phyloP scores from a whole-genome alignment of 2,329 filamentous ascomycete species.

The Aureobasidium mangrovei region DNA sequence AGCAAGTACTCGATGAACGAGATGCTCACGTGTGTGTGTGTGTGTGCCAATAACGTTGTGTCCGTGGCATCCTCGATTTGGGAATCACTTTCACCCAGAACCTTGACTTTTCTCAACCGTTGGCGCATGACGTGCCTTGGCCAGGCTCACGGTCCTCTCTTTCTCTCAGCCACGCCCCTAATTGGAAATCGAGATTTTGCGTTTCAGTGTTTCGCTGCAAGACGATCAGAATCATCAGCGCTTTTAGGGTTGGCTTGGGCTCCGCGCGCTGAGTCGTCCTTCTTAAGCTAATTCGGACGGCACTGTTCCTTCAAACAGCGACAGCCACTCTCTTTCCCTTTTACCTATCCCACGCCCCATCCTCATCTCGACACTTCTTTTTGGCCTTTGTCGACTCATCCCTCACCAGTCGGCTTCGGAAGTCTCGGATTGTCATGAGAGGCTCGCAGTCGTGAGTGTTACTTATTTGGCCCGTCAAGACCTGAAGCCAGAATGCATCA shows the following conservation, averaged over 20 bases:
- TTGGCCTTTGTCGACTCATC: not conserved
- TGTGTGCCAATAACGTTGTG: not conserved
- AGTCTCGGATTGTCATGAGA: conserved; percentile 2
- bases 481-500: not conserved
- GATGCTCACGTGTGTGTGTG: not conserved
- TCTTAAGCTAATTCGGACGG: not conserved
- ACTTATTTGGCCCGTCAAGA: not conserved
- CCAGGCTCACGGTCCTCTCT: not conserved
- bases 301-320: conserved; percentile 1
- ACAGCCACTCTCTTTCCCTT: conserved; percentile 3
- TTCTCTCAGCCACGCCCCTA: not conserved
- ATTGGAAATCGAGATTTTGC: not conserved
- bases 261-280: conserved; percentile 6
- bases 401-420: no score
- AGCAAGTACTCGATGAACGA: no score
- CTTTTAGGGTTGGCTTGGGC: conserved; percentile 2
- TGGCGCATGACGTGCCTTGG: conserved; percentile 6
- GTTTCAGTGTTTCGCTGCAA: not conserved
- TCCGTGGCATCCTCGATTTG: not conserved
- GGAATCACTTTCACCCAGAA: not conserved
- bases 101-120: not conserved
- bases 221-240: not conserved
- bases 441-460: not conserved
- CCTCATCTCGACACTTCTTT: not conserved
- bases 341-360: not conserved